Evolutionary conservation across 345 rosid genomes (phyloP).

Genomic region (Citrus hindsii): DNA sequence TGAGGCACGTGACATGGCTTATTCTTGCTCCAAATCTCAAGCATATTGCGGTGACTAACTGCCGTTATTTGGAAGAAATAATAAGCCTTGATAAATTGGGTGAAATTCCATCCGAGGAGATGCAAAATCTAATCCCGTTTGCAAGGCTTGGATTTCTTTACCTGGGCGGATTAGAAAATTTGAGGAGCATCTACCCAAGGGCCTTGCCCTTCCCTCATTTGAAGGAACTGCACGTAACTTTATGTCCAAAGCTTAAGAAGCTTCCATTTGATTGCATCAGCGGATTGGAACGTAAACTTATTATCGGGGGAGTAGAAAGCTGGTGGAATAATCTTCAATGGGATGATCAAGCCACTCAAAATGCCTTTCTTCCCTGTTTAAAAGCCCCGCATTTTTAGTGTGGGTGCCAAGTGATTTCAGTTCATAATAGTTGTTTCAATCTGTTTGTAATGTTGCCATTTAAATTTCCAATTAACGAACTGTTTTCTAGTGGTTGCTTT

Average conservation of each 20-base stretch:
- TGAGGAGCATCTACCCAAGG: background rate
- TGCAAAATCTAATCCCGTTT: background rate
- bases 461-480: too few species aligned
- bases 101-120: background rate
- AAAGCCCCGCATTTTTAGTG: rapidly evolving
- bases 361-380: background rate
- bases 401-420: too few species aligned
- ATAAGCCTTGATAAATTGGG: background rate
- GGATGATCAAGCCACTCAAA: background rate
- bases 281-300: background rate
- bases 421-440: too few species aligned
- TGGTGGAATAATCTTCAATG: background rate
- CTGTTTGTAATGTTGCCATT: too few species aligned
- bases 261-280: background rate
- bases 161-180: rapidly evolving
- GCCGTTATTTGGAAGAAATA: background rate
- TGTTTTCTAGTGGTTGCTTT: too few species aligned
- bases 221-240: rapidly evolving
- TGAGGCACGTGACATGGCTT: conserved; percentile 21
- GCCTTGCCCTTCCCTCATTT: background rate
- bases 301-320: rapidly evolving
- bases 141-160: background rate
- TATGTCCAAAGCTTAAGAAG: background rate
- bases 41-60: rapidly evolving
- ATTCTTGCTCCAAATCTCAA: conserved; percentile 19